Evolutionary conservation across 2,329 filamentous ascomycete genomes (phyloP).

Genomic region (Colletotrichum shisoi): DNA sequence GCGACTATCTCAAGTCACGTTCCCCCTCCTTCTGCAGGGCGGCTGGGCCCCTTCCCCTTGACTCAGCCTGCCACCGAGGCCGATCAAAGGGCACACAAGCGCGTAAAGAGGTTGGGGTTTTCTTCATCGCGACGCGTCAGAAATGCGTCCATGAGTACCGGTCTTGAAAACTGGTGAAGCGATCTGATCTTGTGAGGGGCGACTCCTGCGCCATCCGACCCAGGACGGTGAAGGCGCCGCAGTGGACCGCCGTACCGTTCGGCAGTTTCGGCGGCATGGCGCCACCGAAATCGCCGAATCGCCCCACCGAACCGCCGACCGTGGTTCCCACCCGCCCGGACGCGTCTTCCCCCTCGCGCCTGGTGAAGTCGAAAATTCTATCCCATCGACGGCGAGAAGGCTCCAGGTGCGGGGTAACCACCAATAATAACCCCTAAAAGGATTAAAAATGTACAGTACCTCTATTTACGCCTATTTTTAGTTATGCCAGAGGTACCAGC

Average conservation of each 20-base stretch:
- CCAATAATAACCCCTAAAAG: too few species aligned
- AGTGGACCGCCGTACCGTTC: constrained; percentile 9
- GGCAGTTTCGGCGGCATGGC: constrained; percentile 28
- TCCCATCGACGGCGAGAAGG: too few species aligned
- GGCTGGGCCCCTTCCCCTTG: constrained; percentile 26
- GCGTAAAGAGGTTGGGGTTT: constrained; percentile 16
- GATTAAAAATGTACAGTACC: too few species aligned
- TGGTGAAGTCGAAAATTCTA: neutral
- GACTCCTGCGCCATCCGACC: neutral
- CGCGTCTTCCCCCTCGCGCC: neutral
- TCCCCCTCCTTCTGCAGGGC: constrained; percentile 31
- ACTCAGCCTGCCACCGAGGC: constrained; percentile 35
- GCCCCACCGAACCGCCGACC: constrained; percentile 29
- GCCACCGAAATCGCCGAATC: constrained; percentile 21
- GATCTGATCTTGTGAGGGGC: neutral
- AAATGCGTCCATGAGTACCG: neutral
- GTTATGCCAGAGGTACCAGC: too few species aligned
- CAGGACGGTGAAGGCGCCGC: neutral
- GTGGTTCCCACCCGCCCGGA: neutral
- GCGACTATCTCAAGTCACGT: constrained; percentile 18
- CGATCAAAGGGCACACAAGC: constrained; percentile 24
- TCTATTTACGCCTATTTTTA: too few species aligned
- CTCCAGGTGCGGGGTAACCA: too few species aligned
- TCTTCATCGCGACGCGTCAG: neutral
- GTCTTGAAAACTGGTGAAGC: neutral